These are phyloP conservation scores for Aschersonia sp. DNA, from an alignment of 2,329 filamentous ascomycete genomes.

Conservation along the genomic window DNA sequence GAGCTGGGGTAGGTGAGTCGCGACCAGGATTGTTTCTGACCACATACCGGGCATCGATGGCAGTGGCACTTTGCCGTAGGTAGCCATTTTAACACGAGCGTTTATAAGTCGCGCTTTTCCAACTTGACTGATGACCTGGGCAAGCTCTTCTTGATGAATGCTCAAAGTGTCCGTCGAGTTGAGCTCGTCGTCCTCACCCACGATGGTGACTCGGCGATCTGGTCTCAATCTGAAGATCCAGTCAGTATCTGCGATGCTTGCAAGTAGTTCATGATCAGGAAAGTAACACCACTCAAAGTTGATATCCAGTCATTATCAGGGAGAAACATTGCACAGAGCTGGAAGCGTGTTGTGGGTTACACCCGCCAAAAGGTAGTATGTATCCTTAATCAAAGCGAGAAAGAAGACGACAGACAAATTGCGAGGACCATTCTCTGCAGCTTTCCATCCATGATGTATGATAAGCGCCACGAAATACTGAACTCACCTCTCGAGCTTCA, in stretches of 20 bases:
- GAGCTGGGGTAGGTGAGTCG: neutral
- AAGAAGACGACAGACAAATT: too few relatives aligned
- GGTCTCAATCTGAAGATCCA: too few relatives aligned
- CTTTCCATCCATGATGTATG: too few relatives aligned
- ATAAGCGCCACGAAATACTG: conserved; percentile 8
- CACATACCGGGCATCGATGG: conserved; percentile 71
- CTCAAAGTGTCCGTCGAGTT: conserved; percentile 43
- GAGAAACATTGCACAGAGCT: too few relatives aligned
- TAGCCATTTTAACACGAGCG: conserved; percentile 24
- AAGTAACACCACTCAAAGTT: too few relatives aligned
- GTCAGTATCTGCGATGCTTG: too few relatives aligned
- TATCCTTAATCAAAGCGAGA: too few relatives aligned
- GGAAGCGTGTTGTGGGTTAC: too few relatives aligned
- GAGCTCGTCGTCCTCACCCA: conserved; percentile 35
- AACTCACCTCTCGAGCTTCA: conserved; percentile 47
- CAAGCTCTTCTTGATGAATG: conserved; percentile 42
- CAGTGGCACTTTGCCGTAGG: conserved; percentile 64
- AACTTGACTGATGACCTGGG: conserved; percentile 36
- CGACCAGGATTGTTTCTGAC: neutral
- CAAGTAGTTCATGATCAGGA: too few relatives aligned
- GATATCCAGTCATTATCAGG: too few relatives aligned
- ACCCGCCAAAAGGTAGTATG: too few relatives aligned
- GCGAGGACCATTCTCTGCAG: too few relatives aligned
- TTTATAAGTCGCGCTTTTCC: conserved; percentile 42
- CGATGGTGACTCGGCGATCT: conserved; percentile 32